Conservation (phyloP, 1,139 yeast species). For the Yamadazyma trypodendri region DNA sequence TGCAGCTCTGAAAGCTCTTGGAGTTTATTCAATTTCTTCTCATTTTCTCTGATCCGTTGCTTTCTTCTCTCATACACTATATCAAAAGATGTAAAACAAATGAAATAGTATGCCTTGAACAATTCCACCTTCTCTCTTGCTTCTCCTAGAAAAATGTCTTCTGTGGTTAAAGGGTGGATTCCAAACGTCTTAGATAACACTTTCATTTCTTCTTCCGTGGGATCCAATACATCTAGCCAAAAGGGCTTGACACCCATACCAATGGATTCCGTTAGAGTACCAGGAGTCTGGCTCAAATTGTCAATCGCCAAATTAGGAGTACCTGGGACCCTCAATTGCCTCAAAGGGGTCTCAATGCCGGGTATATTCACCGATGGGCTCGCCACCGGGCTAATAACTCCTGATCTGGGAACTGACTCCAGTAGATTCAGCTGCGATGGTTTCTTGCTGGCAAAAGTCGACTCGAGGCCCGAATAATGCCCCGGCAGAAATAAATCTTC, state of each 20-base stretch:
- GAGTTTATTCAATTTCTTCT: slow-evolving; percentile 37
- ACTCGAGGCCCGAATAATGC: slow-evolving; percentile 14
- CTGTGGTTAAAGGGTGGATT: slow-evolving; percentile 93
- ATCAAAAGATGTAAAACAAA: slow-evolving; percentile 92
- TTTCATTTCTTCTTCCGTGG: slow-evolving; percentile 96
- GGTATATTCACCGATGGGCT: background rate
- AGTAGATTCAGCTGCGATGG: slow-evolving; percentile 2
- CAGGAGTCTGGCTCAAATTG: slow-evolving; percentile 10
- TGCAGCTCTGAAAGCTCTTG: slow-evolving; percentile 36
- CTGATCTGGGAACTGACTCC: background rate
- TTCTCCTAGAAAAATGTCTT: slow-evolving; percentile 91
- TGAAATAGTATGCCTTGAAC: slow-evolving; percentile 84
- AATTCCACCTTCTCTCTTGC: slow-evolving; percentile 94
- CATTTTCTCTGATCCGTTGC: slow-evolving; percentile 45
- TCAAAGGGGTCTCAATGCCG: background rate
- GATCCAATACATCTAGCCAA: slow-evolving; percentile 91
- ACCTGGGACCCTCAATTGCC: background rate
- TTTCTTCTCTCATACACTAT: slow-evolving; percentile 71
- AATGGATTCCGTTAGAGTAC: slow-evolving; percentile 15
- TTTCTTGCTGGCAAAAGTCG: slow-evolving; percentile 3
- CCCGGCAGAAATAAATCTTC: slow-evolving; percentile 33
- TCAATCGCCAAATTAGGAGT: slow-evolving; percentile 1
- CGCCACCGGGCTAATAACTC: background rate
- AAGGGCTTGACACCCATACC: slow-evolving; percentile 46
- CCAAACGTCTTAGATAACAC: slow-evolving; percentile 88